Conservation (phyloP, 73 alveolate genomes). For the Paramecium pentaurelia region DNA sequence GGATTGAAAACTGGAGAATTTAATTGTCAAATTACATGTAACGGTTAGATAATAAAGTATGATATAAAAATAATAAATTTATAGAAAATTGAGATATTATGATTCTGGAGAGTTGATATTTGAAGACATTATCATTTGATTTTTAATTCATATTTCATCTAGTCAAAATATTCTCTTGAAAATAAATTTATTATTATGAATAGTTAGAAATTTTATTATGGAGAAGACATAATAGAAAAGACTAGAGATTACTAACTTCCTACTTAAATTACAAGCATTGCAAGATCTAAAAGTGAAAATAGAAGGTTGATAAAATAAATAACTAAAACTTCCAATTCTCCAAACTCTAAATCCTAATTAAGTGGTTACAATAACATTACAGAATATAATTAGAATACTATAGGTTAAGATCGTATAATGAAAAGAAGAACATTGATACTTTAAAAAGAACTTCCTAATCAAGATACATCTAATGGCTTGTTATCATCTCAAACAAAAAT, state of each 20-base stretch:
- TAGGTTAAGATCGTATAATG: background rate
- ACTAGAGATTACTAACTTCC: background rate
- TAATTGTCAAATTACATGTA: background rate
- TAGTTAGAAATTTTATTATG: background rate
- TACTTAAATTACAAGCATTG: background rate
- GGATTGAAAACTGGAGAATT: background rate
- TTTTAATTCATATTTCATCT: background rate
- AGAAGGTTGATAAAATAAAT: background rate
- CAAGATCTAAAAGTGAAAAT: background rate
- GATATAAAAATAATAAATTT: background rate
- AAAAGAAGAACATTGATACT: background rate
- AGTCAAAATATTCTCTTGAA: background rate
- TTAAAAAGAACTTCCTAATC: background rate
- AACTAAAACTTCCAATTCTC: background rate
- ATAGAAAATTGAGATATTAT: background rate
- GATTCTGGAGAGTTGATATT: background rate
- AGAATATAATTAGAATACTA: background rate
- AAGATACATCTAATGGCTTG: background rate
- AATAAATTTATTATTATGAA: background rate
- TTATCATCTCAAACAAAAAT: background rate
- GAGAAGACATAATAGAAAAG: constrained; percentile 5
- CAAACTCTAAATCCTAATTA: background rate
- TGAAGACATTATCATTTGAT: background rate
- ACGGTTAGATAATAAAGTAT: background rate
- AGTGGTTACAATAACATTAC: background rate